Evolutionary conservation across 2,329 filamentous ascomycete species (phyloP), one percentile per base, ranked within the genome.

Genomic region (Zalaria obscura): DNA sequence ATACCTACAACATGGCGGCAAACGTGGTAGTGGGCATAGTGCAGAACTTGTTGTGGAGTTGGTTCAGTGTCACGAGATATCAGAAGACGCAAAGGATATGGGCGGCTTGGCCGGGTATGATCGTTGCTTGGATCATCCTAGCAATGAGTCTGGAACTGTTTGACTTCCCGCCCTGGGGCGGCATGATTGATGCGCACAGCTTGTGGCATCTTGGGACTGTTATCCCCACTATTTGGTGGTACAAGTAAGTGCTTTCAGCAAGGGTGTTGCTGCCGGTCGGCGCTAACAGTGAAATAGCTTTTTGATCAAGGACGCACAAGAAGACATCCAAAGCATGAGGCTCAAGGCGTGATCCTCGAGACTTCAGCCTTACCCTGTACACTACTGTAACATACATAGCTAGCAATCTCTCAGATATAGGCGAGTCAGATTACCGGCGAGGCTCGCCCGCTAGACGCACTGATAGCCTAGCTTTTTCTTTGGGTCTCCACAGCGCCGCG

Each of bases 121-220:
- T 89, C 49, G 89, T 96, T 38, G 83, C 83, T 3, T 95, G 87
- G 87, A 73, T 98, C 51, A 77, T 89, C 52, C 66, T 89, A 57
- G 87, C 84, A 31, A 98, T 98, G 91, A 89, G 89, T 60, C 69
- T 98, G 61, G 91, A 98, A 66, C 61, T 98, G 52, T 75, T 96
- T 48, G 91, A 98, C 61, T 98, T 98, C 55, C 76, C 91, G 41
- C 91, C 91, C 2, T 72, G 83, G 64, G 70, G 75, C 59, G 83
- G 85, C 5, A 78, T 81, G 60, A 63, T 98, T 39, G 91, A 98
- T 69, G 91, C 91, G 3, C 91, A 98, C 65, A 88, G 84, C 55
- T 62, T 98, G 48, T 98, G 91, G 91, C 91, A 98, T 71, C 59
- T 94, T 47, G 86, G 88, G 43, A 98, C 91, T 0, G 89, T 98